Evolutionary conservation across 129 eudicot species (phyloP), one percentile per base, ranked within the genome.

Genomic region (Daucus carota): DNA sequence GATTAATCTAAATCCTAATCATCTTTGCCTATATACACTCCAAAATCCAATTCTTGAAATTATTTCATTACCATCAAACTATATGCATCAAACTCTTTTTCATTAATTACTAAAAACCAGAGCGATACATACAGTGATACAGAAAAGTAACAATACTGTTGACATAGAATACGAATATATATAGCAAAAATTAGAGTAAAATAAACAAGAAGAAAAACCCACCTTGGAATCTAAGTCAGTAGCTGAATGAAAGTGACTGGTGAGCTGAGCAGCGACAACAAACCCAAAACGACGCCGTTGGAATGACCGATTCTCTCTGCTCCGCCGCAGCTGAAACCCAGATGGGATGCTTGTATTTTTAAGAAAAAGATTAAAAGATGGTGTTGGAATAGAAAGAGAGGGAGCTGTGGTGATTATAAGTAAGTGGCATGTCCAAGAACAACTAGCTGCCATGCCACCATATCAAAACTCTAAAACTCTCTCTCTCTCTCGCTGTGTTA

Each of bases 191-290:
- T 4, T 34, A 11, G 69, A 70, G 31, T 29, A 17, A 68, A 22
- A 36, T 20, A 28, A 47, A 4, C 8, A 80, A 59, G 22, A 10
- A 52, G 9, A 9, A 4, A 26, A 11, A 28, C 43, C 29, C 20
- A 88, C 98, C 94, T 85, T 86, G 80, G 97, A 90, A 77, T 93
- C 96, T 77, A 93, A 80, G 1, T 92, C 97, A 74, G 88, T 81
- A 82, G 74, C 81, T 18, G 80, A 80, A 32, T 92, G 75, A 63
- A 88, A 85, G 5, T 93, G 89, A 78, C 85, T 85, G 63, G 96
- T 85, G 38, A 90, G 84, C 78, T 90, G 87, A 34, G 95, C 95
- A 83, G 81, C 77, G 80, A 84, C 89, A 63, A 83, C 88, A 34
- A 87, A 73, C 72, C 77, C 79, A 17, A 85, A 48, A 77, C 96